These are phyloP conservation scores for Pisolithus thermaeus DNA, from an alignment of 1,284 basidiomycete genomes.

Conservation along the genomic window DNA sequence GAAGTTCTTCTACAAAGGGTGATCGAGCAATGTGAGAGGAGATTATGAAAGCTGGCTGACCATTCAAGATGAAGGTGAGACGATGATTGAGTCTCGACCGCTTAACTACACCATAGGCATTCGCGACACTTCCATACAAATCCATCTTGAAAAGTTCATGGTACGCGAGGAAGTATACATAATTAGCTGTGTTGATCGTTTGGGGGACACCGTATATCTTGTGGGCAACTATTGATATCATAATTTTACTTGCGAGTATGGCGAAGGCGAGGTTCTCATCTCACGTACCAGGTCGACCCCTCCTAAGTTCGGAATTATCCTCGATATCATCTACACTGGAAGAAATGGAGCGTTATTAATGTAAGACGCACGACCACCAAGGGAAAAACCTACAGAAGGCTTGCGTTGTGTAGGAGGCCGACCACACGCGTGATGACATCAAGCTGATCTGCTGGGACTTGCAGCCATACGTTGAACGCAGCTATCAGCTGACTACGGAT, in stretches of 20 bases:
- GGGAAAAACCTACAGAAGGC: conserved; percentile 41
- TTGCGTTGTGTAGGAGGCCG: conserved; percentile 90
- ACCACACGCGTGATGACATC: conserved; percentile 73
- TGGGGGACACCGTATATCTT: conserved; percentile 79
- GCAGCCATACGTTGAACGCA: conserved; percentile 91
- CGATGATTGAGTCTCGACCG: conserved; percentile 22
- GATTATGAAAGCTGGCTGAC: conserved; percentile 19
- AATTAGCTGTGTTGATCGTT: conserved; percentile 82
- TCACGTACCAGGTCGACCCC: conserved; percentile 63
- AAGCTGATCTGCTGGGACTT: conserved; percentile 72
- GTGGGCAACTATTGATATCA: conserved; percentile 53
- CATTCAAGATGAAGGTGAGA: conserved; percentile 68
- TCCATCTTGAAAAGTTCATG: conserved; percentile 55
- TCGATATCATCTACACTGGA: conserved; percentile 80
- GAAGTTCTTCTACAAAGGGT: conserved; percentile 54
- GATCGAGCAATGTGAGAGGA: neutral
- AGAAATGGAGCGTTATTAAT: neutral
- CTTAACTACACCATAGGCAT: conserved; percentile 4
- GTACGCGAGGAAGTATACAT: conserved; percentile 89
- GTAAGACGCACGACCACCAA: neutral
- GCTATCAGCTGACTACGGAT: conserved; percentile 84
- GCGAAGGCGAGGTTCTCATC: neutral
- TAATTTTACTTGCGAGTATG: neutral
- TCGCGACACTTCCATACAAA: conserved; percentile 34
- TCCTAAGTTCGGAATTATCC: conserved; percentile 69